A percentile compares a stretch with the other conserved stretches of the same genome.
Evolutionary conservation across 768 basidiomycete species (phyloP).

Genomic region (Lactifluus subvellereus): DNA sequence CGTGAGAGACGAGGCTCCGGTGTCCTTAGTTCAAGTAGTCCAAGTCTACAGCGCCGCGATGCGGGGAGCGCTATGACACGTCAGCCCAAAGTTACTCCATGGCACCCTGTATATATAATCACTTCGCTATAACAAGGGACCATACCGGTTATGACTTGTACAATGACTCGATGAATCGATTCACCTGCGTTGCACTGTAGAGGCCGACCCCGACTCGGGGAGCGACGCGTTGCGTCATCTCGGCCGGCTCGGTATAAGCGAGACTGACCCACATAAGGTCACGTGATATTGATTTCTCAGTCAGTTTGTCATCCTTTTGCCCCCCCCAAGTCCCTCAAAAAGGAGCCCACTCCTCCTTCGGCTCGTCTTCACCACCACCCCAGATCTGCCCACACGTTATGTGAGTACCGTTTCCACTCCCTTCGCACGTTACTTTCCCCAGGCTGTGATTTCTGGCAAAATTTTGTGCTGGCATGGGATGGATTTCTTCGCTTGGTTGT

Average conservation of each 20-base stretch:
- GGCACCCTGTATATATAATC: too few species aligned
- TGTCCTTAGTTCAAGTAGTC: too few species aligned
- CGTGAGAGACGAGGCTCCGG: too few species aligned
- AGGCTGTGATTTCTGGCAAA: not conserved
- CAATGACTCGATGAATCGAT: not conserved
- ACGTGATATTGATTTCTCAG: slow-evolving; percentile 7
- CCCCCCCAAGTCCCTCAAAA: slow-evolving; percentile 1
- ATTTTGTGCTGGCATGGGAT: slow-evolving; percentile 1
- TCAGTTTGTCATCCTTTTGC: slow-evolving; percentile 18
- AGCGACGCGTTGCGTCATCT: too few species aligned
- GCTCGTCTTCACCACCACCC: not conserved
- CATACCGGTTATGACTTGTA: too few species aligned
- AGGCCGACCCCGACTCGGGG: too few species aligned
- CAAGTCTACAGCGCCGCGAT: too few species aligned
- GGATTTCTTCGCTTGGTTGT: not conserved
- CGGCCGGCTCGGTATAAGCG: too few species aligned
- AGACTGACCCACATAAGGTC: not conserved
- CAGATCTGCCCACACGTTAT: not conserved
- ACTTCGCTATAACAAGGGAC: too few species aligned
- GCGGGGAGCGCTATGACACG: too few species aligned
- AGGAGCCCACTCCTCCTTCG: not conserved
- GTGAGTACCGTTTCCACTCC: slow-evolving; percentile 6
- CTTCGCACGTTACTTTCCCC: not conserved
- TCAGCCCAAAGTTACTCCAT: too few species aligned
- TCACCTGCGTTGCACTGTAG: too few species aligned